Conservation (phyloP, 108 stramenopile species). For the Chaetoceros tenuissimus region DNA sequence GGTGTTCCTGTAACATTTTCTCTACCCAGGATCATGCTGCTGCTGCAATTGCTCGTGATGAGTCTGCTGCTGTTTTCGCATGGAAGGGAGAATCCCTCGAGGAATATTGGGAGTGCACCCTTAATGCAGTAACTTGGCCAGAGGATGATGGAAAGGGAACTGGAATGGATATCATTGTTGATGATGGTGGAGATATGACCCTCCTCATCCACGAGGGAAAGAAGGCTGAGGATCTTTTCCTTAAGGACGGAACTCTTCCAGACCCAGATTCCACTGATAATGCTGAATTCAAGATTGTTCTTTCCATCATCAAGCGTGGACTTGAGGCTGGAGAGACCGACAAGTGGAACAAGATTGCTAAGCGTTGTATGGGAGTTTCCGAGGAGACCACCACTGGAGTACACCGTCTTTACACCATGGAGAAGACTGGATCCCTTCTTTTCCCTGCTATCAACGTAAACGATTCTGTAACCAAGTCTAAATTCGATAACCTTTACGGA, state of each 20-base stretch:
- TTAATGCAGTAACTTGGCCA: conserved; percentile 94
- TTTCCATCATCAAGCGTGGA: conserved; percentile 95
- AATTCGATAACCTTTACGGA: conserved; percentile 99
- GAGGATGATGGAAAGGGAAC: conserved; percentile 98
- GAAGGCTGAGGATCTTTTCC: conserved; percentile 97
- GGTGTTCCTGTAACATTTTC: conserved; percentile 99
- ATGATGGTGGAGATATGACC: conserved; percentile 99
- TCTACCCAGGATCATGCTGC: conserved; percentile 99
- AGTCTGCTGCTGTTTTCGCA: conserved; percentile 96
- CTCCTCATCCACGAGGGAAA: conserved; percentile 99
- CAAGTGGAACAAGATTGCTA: conserved; percentile 98
- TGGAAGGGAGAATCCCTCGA: conserved; percentile 99
- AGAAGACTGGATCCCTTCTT: conserved; percentile 93
- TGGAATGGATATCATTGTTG: conserved; percentile 97
- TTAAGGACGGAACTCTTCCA: conserved; percentile 94
- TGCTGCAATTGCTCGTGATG: conserved; percentile 98
- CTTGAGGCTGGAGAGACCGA: conserved; percentile 90
- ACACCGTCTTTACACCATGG: conserved; percentile 99
- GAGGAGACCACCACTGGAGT: conserved; percentile 99
- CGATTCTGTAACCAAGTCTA: conserved; percentile 99
- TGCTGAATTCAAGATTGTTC: conserved; percentile 98
- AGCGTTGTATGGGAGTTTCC: conserved; percentile 93
- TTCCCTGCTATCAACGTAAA: conserved; percentile 99
- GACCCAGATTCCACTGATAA: conserved; percentile 97
- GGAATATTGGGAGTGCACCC: conserved; percentile 99